These are phyloP conservation scores for Scutellaria barbata DNA, from an alignment of 257 asterid genomes.

Conservation along the genomic window DNA sequence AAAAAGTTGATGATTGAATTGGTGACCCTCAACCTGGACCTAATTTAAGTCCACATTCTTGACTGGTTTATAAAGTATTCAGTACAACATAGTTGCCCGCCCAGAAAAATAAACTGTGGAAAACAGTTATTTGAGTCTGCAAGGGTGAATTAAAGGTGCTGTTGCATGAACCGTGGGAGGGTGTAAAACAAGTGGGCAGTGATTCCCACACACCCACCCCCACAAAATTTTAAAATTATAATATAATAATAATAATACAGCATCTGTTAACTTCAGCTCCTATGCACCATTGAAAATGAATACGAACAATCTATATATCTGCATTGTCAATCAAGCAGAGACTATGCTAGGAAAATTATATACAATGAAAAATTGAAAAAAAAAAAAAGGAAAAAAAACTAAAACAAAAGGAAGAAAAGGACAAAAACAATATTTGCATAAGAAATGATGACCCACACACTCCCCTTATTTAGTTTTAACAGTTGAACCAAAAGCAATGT, in stretches of 20 bases:
- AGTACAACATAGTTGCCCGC: background rate
- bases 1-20: no score
- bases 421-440: background rate
- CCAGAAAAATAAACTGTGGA: background rate
- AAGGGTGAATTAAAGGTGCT: background rate
- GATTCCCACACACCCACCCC: background rate
- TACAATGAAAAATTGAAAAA: background rate
- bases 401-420: background rate
- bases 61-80: background rate
- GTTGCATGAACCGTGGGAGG: background rate
- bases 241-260: background rate
- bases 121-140: background rate
- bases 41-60: background rate
- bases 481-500: conserved; percentile 29
- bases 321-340: background rate
- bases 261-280: background rate
- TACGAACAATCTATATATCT: background rate
- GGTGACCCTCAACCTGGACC: no score
- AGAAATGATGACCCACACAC: conserved; percentile 6
- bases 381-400: background rate
- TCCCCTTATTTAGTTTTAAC: conserved; percentile 20
- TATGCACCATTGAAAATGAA: background rate
- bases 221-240: background rate
- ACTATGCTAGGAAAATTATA: background rate
- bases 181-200: background rate